Conservation (phyloP, 768 basidiomycete genomes). For the Amanita thiersii region DNA sequence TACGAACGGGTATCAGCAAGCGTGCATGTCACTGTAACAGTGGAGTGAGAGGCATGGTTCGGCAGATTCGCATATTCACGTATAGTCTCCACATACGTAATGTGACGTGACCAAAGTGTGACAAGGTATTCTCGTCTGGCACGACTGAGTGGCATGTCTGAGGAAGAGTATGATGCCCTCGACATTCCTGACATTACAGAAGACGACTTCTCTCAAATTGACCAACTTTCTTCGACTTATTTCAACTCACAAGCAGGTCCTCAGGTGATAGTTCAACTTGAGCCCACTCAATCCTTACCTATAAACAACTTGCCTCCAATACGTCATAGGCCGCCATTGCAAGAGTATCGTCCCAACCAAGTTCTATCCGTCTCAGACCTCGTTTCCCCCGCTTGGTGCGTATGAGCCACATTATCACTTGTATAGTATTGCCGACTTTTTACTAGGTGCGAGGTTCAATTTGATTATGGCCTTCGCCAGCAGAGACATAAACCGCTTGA, state of each 20-base stretch:
- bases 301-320: too few species aligned
- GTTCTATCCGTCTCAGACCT: slow-evolving; percentile 58
- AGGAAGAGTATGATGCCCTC: slow-evolving; percentile 39
- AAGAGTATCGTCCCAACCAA: slow-evolving; percentile 34
- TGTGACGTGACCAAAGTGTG: too few species aligned
- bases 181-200: slow-evolving; percentile 49
- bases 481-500: slow-evolving; percentile 39
- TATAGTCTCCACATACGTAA: too few species aligned
- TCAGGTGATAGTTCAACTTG: slow-evolving; percentile 26
- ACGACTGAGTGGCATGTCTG: slow-evolving; percentile 10
- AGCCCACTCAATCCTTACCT: slow-evolving; percentile 13
- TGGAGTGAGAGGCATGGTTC: too few species aligned
- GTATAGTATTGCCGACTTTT: background rate
- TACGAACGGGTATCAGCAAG: too few species aligned
- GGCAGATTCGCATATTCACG: too few species aligned
- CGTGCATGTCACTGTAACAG: too few species aligned
- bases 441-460: slow-evolving; percentile 72
- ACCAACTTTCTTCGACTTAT: slow-evolving; percentile 24
- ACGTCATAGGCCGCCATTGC: slow-evolving; percentile 28
- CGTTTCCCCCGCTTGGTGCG: slow-evolving; percentile 52
- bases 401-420: slow-evolving; percentile 3
- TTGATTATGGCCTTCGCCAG: slow-evolving; percentile 67
- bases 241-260: slow-evolving; percentile 19
- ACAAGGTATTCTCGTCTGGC: too few species aligned
- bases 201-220: slow-evolving; percentile 45